Conservation (phyloP, 1,284 basidiomycete genomes). For the Ceratobasidium sp. region DNA sequence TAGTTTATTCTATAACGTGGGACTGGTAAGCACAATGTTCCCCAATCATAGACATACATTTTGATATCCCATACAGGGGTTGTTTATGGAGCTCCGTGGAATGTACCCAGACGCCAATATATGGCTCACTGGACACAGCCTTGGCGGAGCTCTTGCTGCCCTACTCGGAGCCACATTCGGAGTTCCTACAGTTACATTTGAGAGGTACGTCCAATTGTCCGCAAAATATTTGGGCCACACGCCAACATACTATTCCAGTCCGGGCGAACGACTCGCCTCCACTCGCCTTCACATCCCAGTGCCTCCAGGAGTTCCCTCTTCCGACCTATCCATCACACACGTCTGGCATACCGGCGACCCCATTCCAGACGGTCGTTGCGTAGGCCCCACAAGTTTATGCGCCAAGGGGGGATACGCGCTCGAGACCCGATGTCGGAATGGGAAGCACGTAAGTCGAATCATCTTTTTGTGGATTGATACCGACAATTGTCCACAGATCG, state of each 20-base stretch:
- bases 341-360: slow-evolving; percentile 89
- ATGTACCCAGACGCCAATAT: slow-evolving; percentile 86
- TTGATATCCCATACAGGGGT: slow-evolving; percentile 59
- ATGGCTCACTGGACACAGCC: slow-evolving; percentile 89
- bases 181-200: slow-evolving; percentile 91
- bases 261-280: slow-evolving; percentile 89
- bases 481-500: slow-evolving; percentile 57
- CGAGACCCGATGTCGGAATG: slow-evolving; percentile 83
- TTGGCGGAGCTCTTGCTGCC: slow-evolving; percentile 88
- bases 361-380: slow-evolving; percentile 79
- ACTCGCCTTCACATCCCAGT: slow-evolving; percentile 68
- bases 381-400: slow-evolving; percentile 74
- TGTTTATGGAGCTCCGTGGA: slow-evolving; percentile 80
- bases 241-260: slow-evolving; percentile 73
- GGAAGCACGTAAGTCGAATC: slow-evolving; percentile 58
- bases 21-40: slow-evolving; percentile 75
- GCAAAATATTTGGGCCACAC: neutral
- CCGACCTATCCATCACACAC: slow-evolving; percentile 70
- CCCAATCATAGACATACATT: neutral
- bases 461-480: neutral
- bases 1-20: slow-evolving; percentile 87
- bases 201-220: slow-evolving; percentile 49
- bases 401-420: slow-evolving; percentile 77
- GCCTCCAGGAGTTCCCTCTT: slow-evolving; percentile 35
- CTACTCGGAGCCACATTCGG: slow-evolving; percentile 93